These are phyloP conservation scores for Fraxinus nigra DNA, from an alignment of 305 asterid species.

Conservation along the genomic window DNA sequence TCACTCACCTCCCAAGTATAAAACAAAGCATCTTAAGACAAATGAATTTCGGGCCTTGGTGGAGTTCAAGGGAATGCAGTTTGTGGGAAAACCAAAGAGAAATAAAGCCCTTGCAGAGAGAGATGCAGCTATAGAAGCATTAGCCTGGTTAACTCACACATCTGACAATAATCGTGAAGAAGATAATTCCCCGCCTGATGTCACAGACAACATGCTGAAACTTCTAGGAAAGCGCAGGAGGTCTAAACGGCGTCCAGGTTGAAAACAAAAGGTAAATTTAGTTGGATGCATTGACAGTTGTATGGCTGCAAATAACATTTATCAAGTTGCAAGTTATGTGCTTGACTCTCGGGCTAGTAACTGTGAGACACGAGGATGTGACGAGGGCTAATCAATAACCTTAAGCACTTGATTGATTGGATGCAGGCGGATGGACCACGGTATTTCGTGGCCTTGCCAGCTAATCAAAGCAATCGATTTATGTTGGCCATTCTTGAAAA, in stretches of 20 bases:
- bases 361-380: not conserved
- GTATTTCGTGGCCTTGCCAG: not conserved
- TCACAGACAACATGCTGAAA: conserved; percentile 88
- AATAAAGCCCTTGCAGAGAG: conserved; percentile 84
- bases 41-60: conserved; percentile 88
- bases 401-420: not conserved
- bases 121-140: conserved; percentile 93
- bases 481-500: not conserved
- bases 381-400: not conserved
- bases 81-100: conserved; percentile 92
- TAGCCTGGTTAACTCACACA: conserved; percentile 91
- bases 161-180: conserved; percentile 49
- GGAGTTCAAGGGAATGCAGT: conserved; percentile 96
- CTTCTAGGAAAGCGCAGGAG: conserved; percentile 71
- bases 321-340: not conserved
- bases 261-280: not conserved
- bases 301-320: not conserved
- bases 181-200: conserved; percentile 57
- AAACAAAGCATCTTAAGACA: conserved; percentile 91
- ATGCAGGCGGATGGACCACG: not conserved
- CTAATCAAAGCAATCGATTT: not conserved
- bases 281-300: not conserved
- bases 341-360: not conserved
- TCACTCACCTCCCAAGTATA: conserved; percentile 90
- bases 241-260: conserved; percentile 54